Conservation (phyloP, 2,329 filamentous ascomycete species). For the Byssochlamys sp. region DNA sequence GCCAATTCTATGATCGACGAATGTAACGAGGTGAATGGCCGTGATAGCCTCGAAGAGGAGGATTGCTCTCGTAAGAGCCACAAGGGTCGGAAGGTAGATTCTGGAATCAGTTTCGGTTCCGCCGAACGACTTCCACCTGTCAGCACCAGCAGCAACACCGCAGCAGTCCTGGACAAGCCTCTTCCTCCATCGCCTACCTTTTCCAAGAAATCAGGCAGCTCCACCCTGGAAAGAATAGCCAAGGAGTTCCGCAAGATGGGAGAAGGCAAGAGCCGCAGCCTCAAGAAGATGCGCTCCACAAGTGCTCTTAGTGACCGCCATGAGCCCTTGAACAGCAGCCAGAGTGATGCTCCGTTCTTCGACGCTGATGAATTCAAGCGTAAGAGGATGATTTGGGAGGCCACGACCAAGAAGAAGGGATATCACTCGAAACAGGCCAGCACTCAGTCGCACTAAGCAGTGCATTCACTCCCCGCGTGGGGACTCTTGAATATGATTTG, state of each 20-base stretch:
- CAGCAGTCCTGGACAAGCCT: constrained; percentile 30
- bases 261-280: constrained; percentile 16
- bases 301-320: constrained; percentile 41
- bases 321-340: constrained; percentile 22
- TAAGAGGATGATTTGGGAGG: constrained; percentile 40
- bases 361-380: constrained; percentile 42
- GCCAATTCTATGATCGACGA: constrained; percentile 55
- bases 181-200: constrained; percentile 29
- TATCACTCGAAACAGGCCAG: constrained; percentile 16
- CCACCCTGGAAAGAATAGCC: constrained; percentile 51
- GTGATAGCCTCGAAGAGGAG: constrained; percentile 26
- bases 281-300: constrained; percentile 44
- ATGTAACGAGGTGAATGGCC: constrained; percentile 42
- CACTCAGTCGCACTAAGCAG: constrained; percentile 6
- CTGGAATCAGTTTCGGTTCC: constrained; percentile 51
- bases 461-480: not conserved
- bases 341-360: constrained; percentile 32
- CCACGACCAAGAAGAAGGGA: constrained; percentile 27
- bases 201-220: constrained; percentile 27
- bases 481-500: not conserved
- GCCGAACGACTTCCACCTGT: constrained; percentile 25
- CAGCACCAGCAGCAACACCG: constrained; percentile 24
- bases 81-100: constrained; percentile 52
- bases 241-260: constrained; percentile 46
- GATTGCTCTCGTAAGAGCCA: constrained; percentile 21